Evolutionary conservation across 1,284 basidiomycete genomes (phyloP), one percentile per base, ranked within the genome.

Genomic region (Trametes polyzona): DNA sequence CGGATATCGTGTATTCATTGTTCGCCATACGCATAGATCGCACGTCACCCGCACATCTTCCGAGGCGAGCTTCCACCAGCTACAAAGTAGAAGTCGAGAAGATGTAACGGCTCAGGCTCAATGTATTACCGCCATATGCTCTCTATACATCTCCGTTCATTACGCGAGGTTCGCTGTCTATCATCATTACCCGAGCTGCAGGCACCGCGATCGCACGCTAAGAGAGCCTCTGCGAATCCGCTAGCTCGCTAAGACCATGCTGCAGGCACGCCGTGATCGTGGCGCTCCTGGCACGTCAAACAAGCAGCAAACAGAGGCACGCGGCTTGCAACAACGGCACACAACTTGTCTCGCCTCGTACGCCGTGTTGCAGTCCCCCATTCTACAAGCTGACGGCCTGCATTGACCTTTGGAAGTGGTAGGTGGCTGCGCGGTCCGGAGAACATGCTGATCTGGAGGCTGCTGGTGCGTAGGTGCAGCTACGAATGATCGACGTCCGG

Each of bases 31-130:
- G 6, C 6, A 8, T 17, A 61, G 59, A 57, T 61, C 36, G 59
- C 55, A 14, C 52, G 59, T 4, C 59, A 61, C 46, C 59, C 55
- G 21, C 44, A 58, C 3, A 24, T 61, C 14, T 61, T 61, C 24
- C 27, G 51, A 29, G 48, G 48, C 16, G 48, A 50, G 27, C 48
- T 32, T 6, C 5, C 36, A 3, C 16, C 47, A 4, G n/a, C 26
- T 21, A 47, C 17, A 16, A 47, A 47, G 44, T 35, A 44, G 19
- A 26, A 41, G 11, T 17, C 6, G 14, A 17, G 8, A 2, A 23
- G 19, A 17, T 8, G 21, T 23, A 5, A 40, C 35, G 14, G 19
- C 16, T 17, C 16, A n/a, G 2, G 8, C 16, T 36, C 7, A 35
- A n/a, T 36, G 35, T 36, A n/a, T 3, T 16, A 36, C 16, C 35